phyloP scores from a whole-genome alignment of 352 stramenopile species.

The Globisporangium ultimum region DNA sequence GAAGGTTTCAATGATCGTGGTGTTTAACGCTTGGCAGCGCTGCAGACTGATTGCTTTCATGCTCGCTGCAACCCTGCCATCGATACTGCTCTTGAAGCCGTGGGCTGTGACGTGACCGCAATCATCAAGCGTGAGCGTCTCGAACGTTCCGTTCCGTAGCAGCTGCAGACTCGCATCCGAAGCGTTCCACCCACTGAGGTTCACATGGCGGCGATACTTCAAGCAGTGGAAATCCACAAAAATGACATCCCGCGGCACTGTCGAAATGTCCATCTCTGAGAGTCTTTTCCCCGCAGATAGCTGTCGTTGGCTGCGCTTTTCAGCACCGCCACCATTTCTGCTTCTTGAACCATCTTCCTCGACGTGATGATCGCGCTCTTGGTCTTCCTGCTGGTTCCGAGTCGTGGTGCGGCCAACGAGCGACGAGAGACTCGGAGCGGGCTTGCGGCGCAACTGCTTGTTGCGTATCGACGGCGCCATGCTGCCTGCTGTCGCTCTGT shows the following conservation, averaged over 20 bases:
- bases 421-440: slow-evolving; percentile 1
- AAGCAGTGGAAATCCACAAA: slow-evolving; percentile 14
- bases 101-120: slow-evolving; percentile 19
- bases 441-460: slow-evolving; percentile 7
- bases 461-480: not conserved
- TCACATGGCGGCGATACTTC: slow-evolving; percentile 38
- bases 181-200: slow-evolving; percentile 52
- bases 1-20: slow-evolving; percentile 13
- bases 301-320: not conserved
- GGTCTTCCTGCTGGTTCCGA: slow-evolving; percentile 12
- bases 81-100: slow-evolving; percentile 8
- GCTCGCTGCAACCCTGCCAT: not conserved
- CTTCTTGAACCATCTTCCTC: not conserved
- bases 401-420: not conserved
- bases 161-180: slow-evolving; percentile 42
- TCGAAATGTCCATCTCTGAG: not conserved
- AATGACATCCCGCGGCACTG: slow-evolving; percentile 6
- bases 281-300: no score
- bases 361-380: slow-evolving; percentile 11
- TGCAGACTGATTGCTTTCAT: slow-evolving; percentile 16
- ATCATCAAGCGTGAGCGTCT: slow-evolving; percentile 25
- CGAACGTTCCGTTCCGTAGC: slow-evolving; percentile 9
- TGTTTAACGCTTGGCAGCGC: slow-evolving; percentile 18
- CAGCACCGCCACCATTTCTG: no score
- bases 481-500: not conserved